phyloP scores from a whole-genome alignment of 1,284 basidiomycete species.

The Apiotrichum sp. region DNA sequence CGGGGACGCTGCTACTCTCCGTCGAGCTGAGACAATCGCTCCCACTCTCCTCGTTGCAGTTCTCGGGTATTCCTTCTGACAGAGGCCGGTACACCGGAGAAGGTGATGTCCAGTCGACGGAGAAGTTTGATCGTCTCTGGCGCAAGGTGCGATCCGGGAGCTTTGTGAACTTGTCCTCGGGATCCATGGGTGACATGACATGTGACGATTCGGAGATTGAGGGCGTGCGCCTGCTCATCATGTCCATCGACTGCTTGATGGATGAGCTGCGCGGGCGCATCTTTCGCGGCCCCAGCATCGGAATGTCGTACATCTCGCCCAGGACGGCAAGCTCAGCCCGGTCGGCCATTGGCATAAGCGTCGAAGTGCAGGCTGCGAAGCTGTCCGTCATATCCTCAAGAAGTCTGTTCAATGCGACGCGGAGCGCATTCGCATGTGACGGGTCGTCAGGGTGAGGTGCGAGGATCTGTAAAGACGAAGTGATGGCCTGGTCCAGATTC shows the following conservation, averaged over 20 bases:
- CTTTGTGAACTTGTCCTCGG: slow-evolving; percentile 35
- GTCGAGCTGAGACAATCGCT: slow-evolving; percentile 7
- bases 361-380: slow-evolving; percentile 32
- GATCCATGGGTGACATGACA: not conserved
- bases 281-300: slow-evolving; percentile 9
- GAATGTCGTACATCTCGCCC: slow-evolving; percentile 44
- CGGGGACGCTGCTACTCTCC: slow-evolving; percentile 8
- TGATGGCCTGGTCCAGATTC: slow-evolving; percentile 20
- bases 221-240: not conserved
- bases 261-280: not conserved
- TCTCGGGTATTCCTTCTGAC: not conserved
- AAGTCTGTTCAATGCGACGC: slow-evolving; percentile 31
- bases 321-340: slow-evolving; percentile 29
- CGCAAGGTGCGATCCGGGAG: slow-evolving; percentile 30
- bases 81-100: not conserved
- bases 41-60: slow-evolving; percentile 12
- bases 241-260: not conserved
- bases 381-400: slow-evolving; percentile 38
- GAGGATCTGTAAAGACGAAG: slow-evolving; percentile 22
- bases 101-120: slow-evolving; percentile 11
- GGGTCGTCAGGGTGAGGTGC: slow-evolving; percentile 19
- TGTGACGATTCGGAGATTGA: too few relatives aligned
- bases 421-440: slow-evolving; percentile 24
- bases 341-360: slow-evolving; percentile 30
- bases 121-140: slow-evolving; percentile 26